Base-by-base conservation (phyloP, 208 protist species). In the Wallacemonas rigidus region DNA sequence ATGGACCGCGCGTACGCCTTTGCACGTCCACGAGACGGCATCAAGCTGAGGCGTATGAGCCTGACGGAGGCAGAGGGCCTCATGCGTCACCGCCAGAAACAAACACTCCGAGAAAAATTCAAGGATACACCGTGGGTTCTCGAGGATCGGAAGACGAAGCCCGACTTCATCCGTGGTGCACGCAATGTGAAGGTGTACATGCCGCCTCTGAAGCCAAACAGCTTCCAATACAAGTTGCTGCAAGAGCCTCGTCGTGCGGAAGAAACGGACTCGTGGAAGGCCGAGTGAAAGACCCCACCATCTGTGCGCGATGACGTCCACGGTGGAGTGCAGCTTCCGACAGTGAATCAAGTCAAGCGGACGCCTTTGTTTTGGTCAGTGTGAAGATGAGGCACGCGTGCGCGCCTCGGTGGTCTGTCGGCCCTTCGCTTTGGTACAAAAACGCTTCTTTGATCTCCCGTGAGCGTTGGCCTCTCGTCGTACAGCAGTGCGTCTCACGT, bases 1-100 rank as follows among this genome's bases (percentile, higher is more conserved):
- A 87, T 97, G 75, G 88, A 91, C 53, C 81, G 86, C 15, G 87
- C 88, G 3, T 95, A 88, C 69, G 77, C 89, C 36, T 93, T 91
- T 67, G 84, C 79, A n/a, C 85, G 91, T 1, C 89, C 89, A 3
- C 38, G 70, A 38, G 83, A 88, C 41, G 71, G 78, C 43, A 77
- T 81, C 48, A 71, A 79, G 69, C 43, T 85, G 36, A 67, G 53
- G 3, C 81, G 86, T 26, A 78, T 73, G 5, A 79, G 79, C 35
- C 71, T 88, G 36, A 72, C 69, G 1, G 84, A 92, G 53, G 63
- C 78, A 15, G 77, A 84, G 44, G 47, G 67, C 14, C 35, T 60
- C 8, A 56, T 79, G 3, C 61, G 79, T 14, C 17, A 75, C 39
- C 79, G 80, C 71, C 74, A 87, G 53, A 48, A 75, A 45, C 74